Base-by-base conservation (phyloP, 257 asterid species). In the Oldenlandia corymbosa region DNA sequence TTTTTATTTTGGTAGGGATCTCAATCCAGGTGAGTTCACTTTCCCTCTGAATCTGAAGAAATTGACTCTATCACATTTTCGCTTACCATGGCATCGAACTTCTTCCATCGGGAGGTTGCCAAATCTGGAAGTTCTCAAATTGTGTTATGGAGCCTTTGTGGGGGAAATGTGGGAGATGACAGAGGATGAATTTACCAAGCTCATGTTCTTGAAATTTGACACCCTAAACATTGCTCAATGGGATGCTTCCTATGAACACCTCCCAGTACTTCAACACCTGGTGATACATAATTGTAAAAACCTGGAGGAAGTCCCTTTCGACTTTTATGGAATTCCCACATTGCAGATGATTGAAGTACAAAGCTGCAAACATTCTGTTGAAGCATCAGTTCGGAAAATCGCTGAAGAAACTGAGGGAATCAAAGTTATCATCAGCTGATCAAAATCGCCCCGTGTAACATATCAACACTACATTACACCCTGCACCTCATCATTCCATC, bases 41-140 rank as follows among this genome's bases (percentile, higher is more conserved):
- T 53, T 53, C 34, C 58, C 59, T 53, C 16, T 18, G 59, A 53
- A 53, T 53, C 59, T 53, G 11, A 53, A 53, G 39, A 53, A 53
- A 31, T 28, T 53, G 21, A 14, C 20, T 27, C 59, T 53, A 20
- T 53, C 59, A 0, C 1, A 53, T 27, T 53, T 53, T 30, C 59
- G 59, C 2, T 31, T 53, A 11, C 59, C 59, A 14, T 53, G 59
- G 59, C 27, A 53, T 28, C 37, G 28, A 18, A 53, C 28, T 3
- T 30, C 6, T 28, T 20, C 21, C 28, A 53, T 53, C 28, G 59
- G 37, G 32, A 53, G 21, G 16, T 53, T 53, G 59, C 59, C 59
- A 53, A 53, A 53, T 21, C 59, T 53, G 21, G 39, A 53, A 39
- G 59, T 53, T 26, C 23, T 53, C 37, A 53, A 53, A 53, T 28